These are phyloP conservation scores for Lotmaria passim DNA, from an alignment of 208 protist species.

Conservation along the genomic window DNA sequence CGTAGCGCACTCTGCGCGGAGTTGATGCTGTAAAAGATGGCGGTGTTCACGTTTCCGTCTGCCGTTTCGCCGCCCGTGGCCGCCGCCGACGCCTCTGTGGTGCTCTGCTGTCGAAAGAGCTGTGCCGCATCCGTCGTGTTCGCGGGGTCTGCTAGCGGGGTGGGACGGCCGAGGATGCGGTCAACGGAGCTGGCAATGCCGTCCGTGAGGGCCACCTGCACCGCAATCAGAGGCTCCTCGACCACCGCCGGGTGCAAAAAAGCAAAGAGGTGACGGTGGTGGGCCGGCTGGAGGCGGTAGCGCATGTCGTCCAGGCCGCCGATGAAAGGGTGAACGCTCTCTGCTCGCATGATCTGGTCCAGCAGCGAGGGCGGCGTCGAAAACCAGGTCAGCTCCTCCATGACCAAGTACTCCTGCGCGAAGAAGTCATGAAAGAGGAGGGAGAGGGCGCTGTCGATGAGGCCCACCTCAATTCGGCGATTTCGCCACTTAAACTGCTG, in stretches of 20 bases:
- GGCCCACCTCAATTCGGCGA: conserved; percentile 57
- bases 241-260: conserved; percentile 84
- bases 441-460: conserved; percentile 59
- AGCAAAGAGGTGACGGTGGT: conserved; percentile 76
- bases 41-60: conserved; percentile 68
- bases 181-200: conserved; percentile 70
- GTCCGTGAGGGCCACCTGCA: conserved; percentile 81
- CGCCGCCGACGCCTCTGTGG: not conserved
- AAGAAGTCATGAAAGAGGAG: conserved; percentile 83
- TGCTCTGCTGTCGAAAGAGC: conserved; percentile 21
- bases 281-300: conserved; percentile 64
- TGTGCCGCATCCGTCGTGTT: conserved; percentile 27
- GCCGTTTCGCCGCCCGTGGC: not conserved
- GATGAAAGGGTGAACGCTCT: conserved; percentile 78
- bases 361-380: conserved; percentile 69
- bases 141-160: conserved; percentile 41
- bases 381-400: conserved; percentile 89
- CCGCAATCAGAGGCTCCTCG: conserved; percentile 83
- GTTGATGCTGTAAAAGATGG: conserved; percentile 92
- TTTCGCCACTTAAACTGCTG: conserved; percentile 47
- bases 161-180: conserved; percentile 57
- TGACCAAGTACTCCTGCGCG: conserved; percentile 76
- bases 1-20: conserved; percentile 73
- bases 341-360: conserved; percentile 76
- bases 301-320: conserved; percentile 71